Evolutionary conservation across 2,329 filamentous ascomycete genomes (phyloP).

Genomic region (Fusarium hostae): DNA sequence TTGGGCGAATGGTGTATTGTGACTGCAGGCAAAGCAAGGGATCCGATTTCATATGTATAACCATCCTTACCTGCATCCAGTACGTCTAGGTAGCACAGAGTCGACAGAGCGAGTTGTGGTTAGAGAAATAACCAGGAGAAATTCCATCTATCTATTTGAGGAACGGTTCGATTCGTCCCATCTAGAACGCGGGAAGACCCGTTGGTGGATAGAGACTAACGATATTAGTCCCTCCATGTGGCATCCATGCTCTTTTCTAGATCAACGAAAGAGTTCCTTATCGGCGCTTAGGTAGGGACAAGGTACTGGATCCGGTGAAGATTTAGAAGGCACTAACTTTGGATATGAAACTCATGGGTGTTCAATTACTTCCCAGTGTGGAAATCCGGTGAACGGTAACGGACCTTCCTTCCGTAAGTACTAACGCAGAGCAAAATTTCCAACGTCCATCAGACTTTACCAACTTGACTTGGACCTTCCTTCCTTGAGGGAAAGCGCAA

Average conservation of each 20-base stretch:
- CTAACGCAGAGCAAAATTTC: constrained; percentile 16
- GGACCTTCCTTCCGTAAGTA: background rate
- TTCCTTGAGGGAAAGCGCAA: constrained; percentile 9
- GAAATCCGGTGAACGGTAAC: constrained; percentile 3
- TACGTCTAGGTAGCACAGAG: constrained; percentile 1
- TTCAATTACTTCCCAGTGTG: background rate
- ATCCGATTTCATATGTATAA: constrained; percentile 15
- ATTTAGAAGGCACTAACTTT: background rate
- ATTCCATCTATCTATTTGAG: background rate
- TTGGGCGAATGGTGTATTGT: background rate
- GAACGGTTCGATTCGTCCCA: constrained; percentile 6
- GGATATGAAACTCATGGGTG: constrained; percentile 6
- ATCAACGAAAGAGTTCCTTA: constrained; percentile 6
- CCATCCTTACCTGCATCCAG: constrained; percentile 11
- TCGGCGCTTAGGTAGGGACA: constrained; percentile 7
- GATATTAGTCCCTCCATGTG: constrained; percentile 22
- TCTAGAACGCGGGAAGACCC: constrained; percentile 22
- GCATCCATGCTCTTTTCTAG: constrained; percentile 31
- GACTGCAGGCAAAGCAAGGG: constrained; percentile 6
- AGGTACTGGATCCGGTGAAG: constrained; percentile 7
- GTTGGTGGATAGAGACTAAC: constrained; percentile 20
- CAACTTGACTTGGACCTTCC: background rate
- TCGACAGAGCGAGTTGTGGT: constrained; percentile 5
- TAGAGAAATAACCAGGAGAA: background rate
- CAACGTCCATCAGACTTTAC: background rate